A percentile compares a stretch with the other conserved stretches of the same genome.
Conservation (phyloP, 345 rosid species). For the Brassica juncea region DNA sequence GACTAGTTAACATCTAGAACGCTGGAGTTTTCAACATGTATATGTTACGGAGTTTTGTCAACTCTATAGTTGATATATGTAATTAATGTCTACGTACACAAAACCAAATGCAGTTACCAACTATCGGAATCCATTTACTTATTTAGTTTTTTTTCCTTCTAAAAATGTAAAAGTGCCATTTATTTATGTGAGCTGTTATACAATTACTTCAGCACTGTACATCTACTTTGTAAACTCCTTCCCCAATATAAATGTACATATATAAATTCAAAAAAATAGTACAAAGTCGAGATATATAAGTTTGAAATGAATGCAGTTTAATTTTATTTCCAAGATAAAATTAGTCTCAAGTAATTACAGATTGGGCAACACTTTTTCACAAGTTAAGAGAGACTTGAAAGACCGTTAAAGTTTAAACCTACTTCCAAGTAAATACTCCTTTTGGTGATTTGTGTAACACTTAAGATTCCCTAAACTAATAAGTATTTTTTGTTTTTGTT, state of each 20-base stretch:
- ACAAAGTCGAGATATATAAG: not conserved
- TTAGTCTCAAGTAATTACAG: not conserved
- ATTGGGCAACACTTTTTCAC: not conserved
- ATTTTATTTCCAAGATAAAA: not conserved
- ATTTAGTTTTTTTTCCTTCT: not conserved
- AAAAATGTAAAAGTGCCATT: constrained; percentile 1
- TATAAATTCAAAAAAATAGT: not conserved
- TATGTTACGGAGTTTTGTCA: constrained; percentile 10
- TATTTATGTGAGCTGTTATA: constrained; percentile 25
- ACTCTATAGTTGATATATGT: constrained; percentile 27
- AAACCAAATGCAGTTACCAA: constrained; percentile 35
- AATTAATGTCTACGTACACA: constrained; percentile 27
- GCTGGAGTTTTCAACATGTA: not conserved
- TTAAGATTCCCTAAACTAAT: constrained; percentile 12
- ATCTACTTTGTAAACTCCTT: not conserved
- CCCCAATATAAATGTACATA: not conserved
- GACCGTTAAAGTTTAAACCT: constrained; percentile 29
- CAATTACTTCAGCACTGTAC: constrained; percentile 17
- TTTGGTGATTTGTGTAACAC: constrained; percentile 12
- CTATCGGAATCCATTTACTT: constrained; percentile 19
- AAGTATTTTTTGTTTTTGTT: not conserved
- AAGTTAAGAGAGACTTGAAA: constrained; percentile 39
- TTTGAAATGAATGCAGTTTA: not conserved
- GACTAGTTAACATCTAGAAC: constrained; percentile 16
- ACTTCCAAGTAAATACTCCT: constrained; percentile 28